Evolutionary conservation across 331 rosid species (phyloP).

Genomic region (Telfairia occidentalis): DNA sequence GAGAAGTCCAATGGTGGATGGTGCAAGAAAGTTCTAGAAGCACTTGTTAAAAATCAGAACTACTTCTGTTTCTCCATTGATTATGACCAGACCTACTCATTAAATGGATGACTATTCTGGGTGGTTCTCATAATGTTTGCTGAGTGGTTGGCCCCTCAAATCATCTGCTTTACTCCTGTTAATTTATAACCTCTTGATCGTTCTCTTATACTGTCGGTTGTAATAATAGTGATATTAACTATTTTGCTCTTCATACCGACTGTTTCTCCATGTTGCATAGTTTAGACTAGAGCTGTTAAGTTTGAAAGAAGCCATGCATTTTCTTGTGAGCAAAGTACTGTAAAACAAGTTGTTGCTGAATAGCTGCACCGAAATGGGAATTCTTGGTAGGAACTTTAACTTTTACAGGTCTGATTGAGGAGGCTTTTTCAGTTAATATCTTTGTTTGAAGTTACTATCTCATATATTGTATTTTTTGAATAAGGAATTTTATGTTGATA

Average conservation of each 20-base stretch:
- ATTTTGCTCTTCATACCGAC: not conserved
- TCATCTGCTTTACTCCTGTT: not conserved
- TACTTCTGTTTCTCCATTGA: not conserved
- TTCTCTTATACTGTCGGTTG: not conserved
- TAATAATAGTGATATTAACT: not conserved
- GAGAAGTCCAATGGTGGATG: conserved; percentile 3
- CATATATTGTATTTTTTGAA: not conserved
- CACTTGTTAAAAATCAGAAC: not conserved
- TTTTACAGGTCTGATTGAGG: not conserved
- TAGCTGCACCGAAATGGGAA: not conserved
- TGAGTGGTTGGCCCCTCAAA: not conserved
- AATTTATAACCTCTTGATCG: not conserved
- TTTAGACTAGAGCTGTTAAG: not conserved
- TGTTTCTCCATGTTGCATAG: not conserved
- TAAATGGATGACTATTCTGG: not conserved
- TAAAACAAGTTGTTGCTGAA: not conserved
- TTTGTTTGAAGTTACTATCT: not conserved
- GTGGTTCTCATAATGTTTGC: not conserved
- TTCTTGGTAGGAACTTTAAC: not conserved
- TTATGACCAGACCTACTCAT: not conserved
- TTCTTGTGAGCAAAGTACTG: not conserved
- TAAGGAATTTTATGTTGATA: not conserved
- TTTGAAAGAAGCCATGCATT: not conserved
- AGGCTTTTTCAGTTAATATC: not conserved
- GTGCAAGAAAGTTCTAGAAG: not conserved